phyloP scores from a whole-genome alignment of 2,329 filamentous ascomycete genomes.

The Seiridium cupressi region DNA sequence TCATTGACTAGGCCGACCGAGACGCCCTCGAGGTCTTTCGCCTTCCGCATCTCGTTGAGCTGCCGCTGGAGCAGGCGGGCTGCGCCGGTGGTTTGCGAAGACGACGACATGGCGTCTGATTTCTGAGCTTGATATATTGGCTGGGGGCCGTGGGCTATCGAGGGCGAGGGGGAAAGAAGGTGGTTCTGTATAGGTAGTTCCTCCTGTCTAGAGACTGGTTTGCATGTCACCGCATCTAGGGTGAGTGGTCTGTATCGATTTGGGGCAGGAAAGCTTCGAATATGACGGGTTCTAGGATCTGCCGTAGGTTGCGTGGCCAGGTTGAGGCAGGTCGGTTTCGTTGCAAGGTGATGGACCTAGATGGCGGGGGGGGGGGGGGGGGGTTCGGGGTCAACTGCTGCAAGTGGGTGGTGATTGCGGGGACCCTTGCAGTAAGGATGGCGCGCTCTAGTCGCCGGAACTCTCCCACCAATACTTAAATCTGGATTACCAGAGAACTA shows the following conservation, averaged over 20 bases:
- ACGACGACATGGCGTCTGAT: constrained; percentile 30
- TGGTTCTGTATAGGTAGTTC: not conserved
- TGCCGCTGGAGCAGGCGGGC: constrained; percentile 77
- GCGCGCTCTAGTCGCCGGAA: too few species aligned
- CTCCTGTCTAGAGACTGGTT: not conserved
- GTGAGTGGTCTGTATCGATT: not conserved
- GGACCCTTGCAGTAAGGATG: too few species aligned
- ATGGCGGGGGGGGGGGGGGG: too few species aligned
- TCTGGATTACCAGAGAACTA: too few species aligned
- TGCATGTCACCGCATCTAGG: not conserved
- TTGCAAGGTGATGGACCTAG: too few species aligned
- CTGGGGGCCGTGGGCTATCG: not conserved
- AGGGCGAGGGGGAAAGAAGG: not conserved
- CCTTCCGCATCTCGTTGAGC: constrained; percentile 89
- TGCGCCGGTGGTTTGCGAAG: constrained; percentile 51
- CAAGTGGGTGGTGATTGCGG: too few species aligned
- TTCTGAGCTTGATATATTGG: not conserved
- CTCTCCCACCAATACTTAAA: too few species aligned
- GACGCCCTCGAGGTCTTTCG: constrained; percentile 90
- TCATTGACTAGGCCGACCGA: constrained; percentile 85
- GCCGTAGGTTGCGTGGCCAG: too few species aligned
- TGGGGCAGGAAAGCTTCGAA: too few species aligned
- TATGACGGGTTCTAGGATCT: too few species aligned
- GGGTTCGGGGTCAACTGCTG: too few species aligned
- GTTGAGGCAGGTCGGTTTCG: too few species aligned